Base-by-base conservation (phyloP, 768 basidiomycete species). In the Rhizopogon rudus region DNA sequence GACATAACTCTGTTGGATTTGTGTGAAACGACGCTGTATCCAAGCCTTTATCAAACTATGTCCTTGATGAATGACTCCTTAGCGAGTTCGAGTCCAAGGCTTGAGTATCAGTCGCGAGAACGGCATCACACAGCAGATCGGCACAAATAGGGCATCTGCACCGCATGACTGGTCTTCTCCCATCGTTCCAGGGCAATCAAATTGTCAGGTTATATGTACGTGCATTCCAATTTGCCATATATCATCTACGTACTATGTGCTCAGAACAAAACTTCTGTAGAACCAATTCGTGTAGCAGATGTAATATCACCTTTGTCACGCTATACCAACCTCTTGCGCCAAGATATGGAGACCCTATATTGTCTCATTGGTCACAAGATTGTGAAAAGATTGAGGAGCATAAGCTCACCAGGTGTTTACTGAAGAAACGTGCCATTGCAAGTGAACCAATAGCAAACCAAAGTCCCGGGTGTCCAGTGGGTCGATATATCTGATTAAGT, bases 61-160 rank as follows among this genome's bases (percentile, higher is more conserved):
- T 98, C 1, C 70, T 98, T 41, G 95, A 98, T 60, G 95, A 93
- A 0, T 87, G 84, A 57, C 73, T 98, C 10, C 67, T 99, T 22
- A 67, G 72, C 5, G n/a, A n/a, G n/a, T n/a, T n/a, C n/a, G n/a
- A n/a, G n/a, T n/a, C n/a, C n/a, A n/a, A n/a, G n/a, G n/a, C n/a
- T n/a, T n/a, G n/a, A n/a, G n/a, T n/a, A n/a, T n/a, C n/a, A n/a
- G n/a, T n/a, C n/a, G n/a, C n/a, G n/a, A n/a, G n/a, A n/a, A n/a
- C n/a, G n/a, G n/a, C n/a, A n/a, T n/a, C n/a, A n/a, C n/a, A n/a
- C n/a, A n/a, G n/a, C n/a, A n/a, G n/a, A n/a, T n/a, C n/a, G n/a
- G n/a, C n/a, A n/a, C n/a, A n/a, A n/a, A n/a, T n/a, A n/a, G n/a
- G n/a, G n/a, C n/a, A n/a, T n/a, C n/a, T n/a, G n/a, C n/a, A n/a